Conservation (phyloP, 2,329 filamentous ascomycete genomes). For the Dendrostoma leiphaemia region DNA sequence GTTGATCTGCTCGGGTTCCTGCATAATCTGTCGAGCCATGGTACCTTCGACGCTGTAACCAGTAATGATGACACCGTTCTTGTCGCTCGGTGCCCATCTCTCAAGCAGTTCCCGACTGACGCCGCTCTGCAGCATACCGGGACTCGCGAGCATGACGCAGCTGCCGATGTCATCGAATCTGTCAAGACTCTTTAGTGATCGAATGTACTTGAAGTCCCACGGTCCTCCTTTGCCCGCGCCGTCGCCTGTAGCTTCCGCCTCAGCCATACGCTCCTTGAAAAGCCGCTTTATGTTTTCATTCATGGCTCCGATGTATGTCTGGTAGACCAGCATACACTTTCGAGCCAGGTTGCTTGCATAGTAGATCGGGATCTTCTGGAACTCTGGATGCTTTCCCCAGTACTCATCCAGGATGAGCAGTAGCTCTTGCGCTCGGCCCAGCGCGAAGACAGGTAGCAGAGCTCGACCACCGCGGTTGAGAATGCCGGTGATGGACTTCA, state of each 20-base stretch:
- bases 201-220: constrained; percentile 95
- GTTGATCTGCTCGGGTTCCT: constrained; percentile 91
- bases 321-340: constrained; percentile 98
- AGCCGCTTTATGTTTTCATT: constrained; percentile 98
- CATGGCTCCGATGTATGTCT: constrained; percentile 97
- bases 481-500: constrained; percentile 92
- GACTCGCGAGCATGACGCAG: constrained; percentile 95
- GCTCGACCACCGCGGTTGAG: constrained; percentile 90
- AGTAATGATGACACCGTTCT: constrained; percentile 98
- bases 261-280: constrained; percentile 90
- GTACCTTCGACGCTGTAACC: constrained; percentile 98
- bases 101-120: constrained; percentile 91
- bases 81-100: constrained; percentile 91
- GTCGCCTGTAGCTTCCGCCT: constrained; percentile 79
- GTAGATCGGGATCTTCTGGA: constrained; percentile 90
- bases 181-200: constrained; percentile 88
- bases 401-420: constrained; percentile 95
- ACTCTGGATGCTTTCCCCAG: constrained; percentile 86
- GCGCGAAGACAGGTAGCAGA: constrained; percentile 90
- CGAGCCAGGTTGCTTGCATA: constrained; percentile 93
- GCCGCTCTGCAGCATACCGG: constrained; percentile 97
- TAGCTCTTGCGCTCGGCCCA: constrained; percentile 90
- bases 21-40: constrained; percentile 94
- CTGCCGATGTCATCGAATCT: constrained; percentile 93
- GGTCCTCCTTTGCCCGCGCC: constrained; percentile 75